Conservation (phyloP, 78 protist genomes). For the Parvularia atlantis region DNA sequence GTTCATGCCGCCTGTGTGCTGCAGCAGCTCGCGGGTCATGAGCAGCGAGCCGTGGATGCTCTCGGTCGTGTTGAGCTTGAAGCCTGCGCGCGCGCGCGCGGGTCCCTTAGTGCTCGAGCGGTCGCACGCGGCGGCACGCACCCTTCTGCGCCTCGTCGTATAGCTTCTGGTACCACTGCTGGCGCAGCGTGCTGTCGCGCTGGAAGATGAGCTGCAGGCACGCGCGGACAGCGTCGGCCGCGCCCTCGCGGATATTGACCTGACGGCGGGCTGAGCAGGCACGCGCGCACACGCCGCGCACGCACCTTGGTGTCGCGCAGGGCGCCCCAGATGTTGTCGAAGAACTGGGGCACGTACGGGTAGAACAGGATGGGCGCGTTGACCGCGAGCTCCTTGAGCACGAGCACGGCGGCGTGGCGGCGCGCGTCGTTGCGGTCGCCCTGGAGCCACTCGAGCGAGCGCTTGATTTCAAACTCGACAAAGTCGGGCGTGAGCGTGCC, state of each 20-base stretch:
- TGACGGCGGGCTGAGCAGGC: background rate
- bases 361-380: slow-evolving; percentile 54
- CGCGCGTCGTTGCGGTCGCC: slow-evolving; percentile 18
- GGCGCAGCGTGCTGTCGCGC: slow-evolving; percentile 15
- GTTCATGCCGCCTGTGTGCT: background rate
- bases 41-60: slow-evolving; percentile 29
- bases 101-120: too few species aligned
- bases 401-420: slow-evolving; percentile 31
- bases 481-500: slow-evolving; percentile 2
- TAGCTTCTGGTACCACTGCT: slow-evolving; percentile 5
- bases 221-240: slow-evolving; percentile 7
- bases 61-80: slow-evolving; percentile 8
- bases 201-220: background rate
- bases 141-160: slow-evolving; percentile 13
- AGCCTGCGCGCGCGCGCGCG: too few species aligned
- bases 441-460: slow-evolving; percentile 39
- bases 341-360: slow-evolving; percentile 18
- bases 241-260: slow-evolving; percentile 23
- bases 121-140: too few species aligned
- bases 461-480: slow-evolving; percentile 37
- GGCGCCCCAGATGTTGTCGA: slow-evolving; percentile 16
- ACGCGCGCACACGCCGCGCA: background rate
- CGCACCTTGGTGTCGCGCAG: slow-evolving; percentile 14
- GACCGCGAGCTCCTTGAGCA: slow-evolving; percentile 24
- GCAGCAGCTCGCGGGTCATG: slow-evolving; percentile 18